Evolutionary conservation across 2,329 filamentous ascomycete genomes (phyloP), one percentile per base, ranked within the genome.

Genomic region (Blastomyces percursus): DNA sequence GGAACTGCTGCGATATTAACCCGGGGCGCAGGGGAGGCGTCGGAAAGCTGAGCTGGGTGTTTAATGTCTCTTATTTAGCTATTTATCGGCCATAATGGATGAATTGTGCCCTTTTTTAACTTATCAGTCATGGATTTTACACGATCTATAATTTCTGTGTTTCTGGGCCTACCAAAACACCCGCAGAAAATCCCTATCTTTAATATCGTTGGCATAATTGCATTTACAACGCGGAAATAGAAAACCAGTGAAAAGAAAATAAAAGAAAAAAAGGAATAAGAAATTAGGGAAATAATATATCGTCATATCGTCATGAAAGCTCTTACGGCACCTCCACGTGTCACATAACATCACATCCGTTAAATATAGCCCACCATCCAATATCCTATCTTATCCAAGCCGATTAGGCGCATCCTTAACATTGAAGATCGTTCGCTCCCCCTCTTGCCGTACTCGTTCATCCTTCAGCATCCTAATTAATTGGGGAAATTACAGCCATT

Each of bases 381-480:
- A 32, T 44, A 19, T 44, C 42, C 16, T n/a, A 44, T 44, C 51
- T 83, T 78, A 96, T 61, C 91, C 91, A 69, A 96, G 75, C 71
- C 85, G 87, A 72, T 94, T 85, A 0, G 89, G 85, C 0, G 90
- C 86, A 63, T 87, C 82, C 70, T 87, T 85, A 35, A 91, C 84
- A 71, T 92, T 87, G 74, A 94, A 96, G 64, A 87, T 91, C 1
- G 86, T 84, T 65, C 83, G 80, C 71, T 81, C 74, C 61, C 83
- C 78, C 64, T 86, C 79, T 11, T 76, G 77, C 67, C 83, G 84
- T 59, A 91, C 78, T 16, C 94, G 83, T 32, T 96, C 91, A 73
- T 99, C 94, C 78, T 88, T 95, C 69, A 99, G 80, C 90, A 99
- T 96, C 64, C 85, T 83, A n/a, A 38, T 24, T n/a, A 44, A 44